phyloP scores from a whole-genome alignment of 768 basidiomycete species.

The Boletus speciosus region DNA sequence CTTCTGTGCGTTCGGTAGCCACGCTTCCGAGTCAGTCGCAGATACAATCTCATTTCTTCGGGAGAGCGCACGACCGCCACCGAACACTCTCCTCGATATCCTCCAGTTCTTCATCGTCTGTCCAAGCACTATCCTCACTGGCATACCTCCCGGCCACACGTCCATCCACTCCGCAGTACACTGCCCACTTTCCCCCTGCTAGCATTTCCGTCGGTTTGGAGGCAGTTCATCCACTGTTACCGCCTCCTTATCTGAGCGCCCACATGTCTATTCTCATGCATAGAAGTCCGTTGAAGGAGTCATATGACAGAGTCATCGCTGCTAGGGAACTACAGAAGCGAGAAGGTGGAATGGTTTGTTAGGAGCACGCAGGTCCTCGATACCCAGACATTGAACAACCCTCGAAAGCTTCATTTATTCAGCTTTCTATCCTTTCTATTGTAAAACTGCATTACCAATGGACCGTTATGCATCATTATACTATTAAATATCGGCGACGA shows the following conservation, averaged over 20 bases:
- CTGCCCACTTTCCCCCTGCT: conserved; percentile 62
- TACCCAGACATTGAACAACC: conserved; percentile 20
- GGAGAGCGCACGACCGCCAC: conserved; percentile 39
- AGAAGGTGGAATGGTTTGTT: conserved; percentile 4
- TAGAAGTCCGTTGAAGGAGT: conserved; percentile 65
- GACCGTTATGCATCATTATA: conserved; percentile 12
- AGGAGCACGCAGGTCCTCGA: conserved; percentile 12
- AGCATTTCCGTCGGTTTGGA: conserved; percentile 55
- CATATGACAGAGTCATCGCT: conserved; percentile 60
- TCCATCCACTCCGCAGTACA: conserved; percentile 41
- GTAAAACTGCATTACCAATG: conserved; percentile 20
- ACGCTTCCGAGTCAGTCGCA: conserved; percentile 49
- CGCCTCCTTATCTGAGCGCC: conserved; percentile 65
- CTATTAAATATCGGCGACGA: conserved; percentile 4
- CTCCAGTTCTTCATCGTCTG: conserved; percentile 41
- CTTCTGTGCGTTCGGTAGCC: conserved; percentile 56
- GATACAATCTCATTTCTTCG: conserved; percentile 33
- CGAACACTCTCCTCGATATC: conserved; percentile 60
- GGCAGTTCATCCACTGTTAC: conserved; percentile 65
- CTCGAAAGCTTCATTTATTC: conserved; percentile 22
- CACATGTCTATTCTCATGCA: conserved; percentile 67
- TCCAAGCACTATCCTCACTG: conserved; percentile 56
- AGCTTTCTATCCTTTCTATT: conserved; percentile 25
- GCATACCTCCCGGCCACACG: conserved; percentile 47
- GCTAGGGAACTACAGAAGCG: conserved; percentile 45